Conservation (phyloP, 371 early-diverging fungal genomes). For the Blastocladiella emersonii region DNA sequence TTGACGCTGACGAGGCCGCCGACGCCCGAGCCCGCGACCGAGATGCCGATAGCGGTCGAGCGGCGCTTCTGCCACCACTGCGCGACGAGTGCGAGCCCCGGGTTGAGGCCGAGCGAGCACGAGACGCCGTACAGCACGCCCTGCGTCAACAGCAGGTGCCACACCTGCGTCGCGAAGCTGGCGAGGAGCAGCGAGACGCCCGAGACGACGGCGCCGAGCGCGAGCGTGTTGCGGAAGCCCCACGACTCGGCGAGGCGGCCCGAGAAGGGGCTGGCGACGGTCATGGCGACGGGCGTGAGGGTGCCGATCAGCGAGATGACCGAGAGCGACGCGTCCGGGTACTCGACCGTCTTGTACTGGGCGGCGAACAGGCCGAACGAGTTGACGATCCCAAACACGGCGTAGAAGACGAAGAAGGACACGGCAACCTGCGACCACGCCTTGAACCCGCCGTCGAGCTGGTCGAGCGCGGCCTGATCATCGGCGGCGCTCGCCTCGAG, state of each 20-base stretch:
- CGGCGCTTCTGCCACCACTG: slow-evolving; percentile 55
- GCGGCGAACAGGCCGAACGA: background rate
- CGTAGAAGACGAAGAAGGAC: background rate
- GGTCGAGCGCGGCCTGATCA: too few relatives aligned
- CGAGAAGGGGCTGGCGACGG: background rate
- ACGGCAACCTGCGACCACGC: background rate
- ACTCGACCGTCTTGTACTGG: slow-evolving; percentile 15
- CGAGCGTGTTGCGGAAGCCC: slow-evolving; percentile 2
- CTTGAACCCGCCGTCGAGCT: background rate
- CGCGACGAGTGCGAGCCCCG: slow-evolving; percentile 44
- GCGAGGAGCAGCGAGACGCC: slow-evolving; percentile 45
- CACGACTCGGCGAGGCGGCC: slow-evolving; percentile 14
- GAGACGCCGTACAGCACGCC: slow-evolving; percentile 54
- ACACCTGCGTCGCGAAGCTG: slow-evolving; percentile 40
- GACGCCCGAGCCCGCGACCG: slow-evolving; percentile 49
- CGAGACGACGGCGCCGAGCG: slow-evolving; percentile 20
- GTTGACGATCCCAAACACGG: background rate
- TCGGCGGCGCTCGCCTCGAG: too few relatives aligned
- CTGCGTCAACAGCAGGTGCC: slow-evolving; percentile 54
- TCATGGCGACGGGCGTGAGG: slow-evolving; percentile 6
- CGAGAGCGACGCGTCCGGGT: slow-evolving; percentile 13
- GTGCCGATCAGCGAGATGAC: slow-evolving; percentile 21
- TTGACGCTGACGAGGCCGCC: slow-evolving; percentile 48
- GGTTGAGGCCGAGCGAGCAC: slow-evolving; percentile 47
- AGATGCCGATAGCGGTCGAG: slow-evolving; percentile 55